Percentiles rank a stretch among this genome's conserved stretches.
Conservation (phyloP, 495 filamentous ascomycete genomes). For the Clohesyomyces aquaticus region DNA sequence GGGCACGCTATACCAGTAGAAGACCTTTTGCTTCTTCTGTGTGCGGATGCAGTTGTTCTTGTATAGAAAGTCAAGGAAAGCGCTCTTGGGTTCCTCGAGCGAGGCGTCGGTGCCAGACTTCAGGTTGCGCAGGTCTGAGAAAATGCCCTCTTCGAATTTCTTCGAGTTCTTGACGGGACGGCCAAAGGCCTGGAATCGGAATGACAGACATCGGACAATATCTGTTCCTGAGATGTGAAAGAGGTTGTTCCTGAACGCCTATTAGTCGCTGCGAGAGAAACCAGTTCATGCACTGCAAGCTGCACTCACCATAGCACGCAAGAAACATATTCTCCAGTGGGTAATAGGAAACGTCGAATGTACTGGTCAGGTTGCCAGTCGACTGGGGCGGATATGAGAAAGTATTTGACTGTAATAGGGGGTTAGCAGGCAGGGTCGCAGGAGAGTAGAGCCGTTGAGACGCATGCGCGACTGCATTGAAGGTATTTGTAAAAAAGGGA, state of each 20-base stretch:
- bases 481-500: constrained; percentile 8
- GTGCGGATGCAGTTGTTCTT: constrained; percentile 99
- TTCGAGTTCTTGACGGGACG: constrained; percentile 99
- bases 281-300: constrained; percentile 24
- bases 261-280: constrained; percentile 34
- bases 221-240: constrained; percentile 99
- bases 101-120: constrained; percentile 99
- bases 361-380: constrained; percentile 98
- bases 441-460: constrained; percentile 19
- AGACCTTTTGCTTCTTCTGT: constrained; percentile 99
- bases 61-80: constrained; percentile 97
- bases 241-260: constrained; percentile 80
- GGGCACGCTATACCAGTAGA: constrained; percentile 99
- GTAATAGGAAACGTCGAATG: constrained; percentile 90
- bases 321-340: constrained; percentile 97
- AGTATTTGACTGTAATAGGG: constrained; percentile 84
- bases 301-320: constrained; percentile 85
- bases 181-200: constrained; percentile 97
- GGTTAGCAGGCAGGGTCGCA: constrained; percentile 38
- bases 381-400: constrained; percentile 96
- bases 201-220: constrained; percentile 96
- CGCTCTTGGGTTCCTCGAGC: constrained; percentile 96
- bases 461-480: constrained; percentile 25
- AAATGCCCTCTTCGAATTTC: constrained; percentile 99
- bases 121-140: constrained; percentile 96